Base-by-base conservation (phyloP, 805 yeast genomes). In the Candida insectorum region DNA sequence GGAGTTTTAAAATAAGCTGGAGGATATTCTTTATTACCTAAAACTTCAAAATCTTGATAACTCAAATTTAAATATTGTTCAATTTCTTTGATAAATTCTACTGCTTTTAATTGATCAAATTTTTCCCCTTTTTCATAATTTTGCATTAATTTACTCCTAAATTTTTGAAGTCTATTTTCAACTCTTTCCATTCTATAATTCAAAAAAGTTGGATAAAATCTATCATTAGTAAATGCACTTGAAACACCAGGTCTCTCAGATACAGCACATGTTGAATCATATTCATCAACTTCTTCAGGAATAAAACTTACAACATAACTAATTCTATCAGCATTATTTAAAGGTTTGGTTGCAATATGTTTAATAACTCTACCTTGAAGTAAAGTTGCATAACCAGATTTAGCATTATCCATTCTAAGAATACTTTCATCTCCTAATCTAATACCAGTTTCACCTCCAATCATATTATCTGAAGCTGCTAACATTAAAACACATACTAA, bases 241-340 rank as follows among this genome's bases (percentile, higher is more conserved):
- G 54, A 42, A 2, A 52, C 62, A 13, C 54, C 49, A 3, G 73
- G 74, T 47, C 62, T 67, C 28, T 60, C 63, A 6, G 71, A 60
- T 17, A 58, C 50, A 27, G 64, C 51, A 23, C 64, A 67, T 12
- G 68, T 56, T 25, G 45, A 49, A 26, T 66, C 69, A 22, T 58
- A 59, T 26, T 45, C 33, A 34, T 51, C 42, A 18, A 65, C 58
- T 39, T 63, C 60, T 29, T 52, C 55, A 17, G 74, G 70, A 43
- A 65, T 57, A 44, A 56, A 65, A n/a, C 65, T 56, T 15, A 62
- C 60, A 27, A 69, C 69, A 9, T 61, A 49, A 5, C 71, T 64
- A 39, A 69, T 64, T 52, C 74, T 56, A 34, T 68, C 73, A 16
- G 44, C 47, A 34, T 56, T 55, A 23, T 56, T 41, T 18, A 43